Evolutionary conservation across 257 asterid species (phyloP), one percentile per base, ranked within the genome.

Genomic region (Coffea eugenioides): DNA sequence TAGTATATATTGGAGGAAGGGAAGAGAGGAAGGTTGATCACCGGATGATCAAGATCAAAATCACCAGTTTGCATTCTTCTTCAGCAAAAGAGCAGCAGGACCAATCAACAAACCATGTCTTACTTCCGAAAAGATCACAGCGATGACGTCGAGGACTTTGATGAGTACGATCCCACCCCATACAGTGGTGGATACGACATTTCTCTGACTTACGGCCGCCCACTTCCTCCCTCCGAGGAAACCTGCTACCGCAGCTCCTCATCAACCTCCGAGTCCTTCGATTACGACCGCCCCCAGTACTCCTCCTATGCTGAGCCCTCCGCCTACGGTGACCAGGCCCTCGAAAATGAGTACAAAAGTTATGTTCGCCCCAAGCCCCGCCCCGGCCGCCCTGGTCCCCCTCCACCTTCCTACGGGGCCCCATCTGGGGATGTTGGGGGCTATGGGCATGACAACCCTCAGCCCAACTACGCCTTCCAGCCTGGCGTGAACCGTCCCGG

Each of bases 151-250:
- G 92, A 86, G 76, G 97, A 91, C 83, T 95, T 91, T 86, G 93
- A 92, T 59, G 98, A 93, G 83, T 93, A 80, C 85, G 99, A 95
- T 73, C 75, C 97, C 71, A 91, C 97, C 77, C 99, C 98, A 1
- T 95, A 93, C 84, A 91, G 91, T 45, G 99, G 99, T 18, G 98
- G 98, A 43, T 95, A 93, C 87, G 92, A 93, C 88, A 89, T 92
- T 59, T 21, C 79, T 5, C 23, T 89, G 70, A 90, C 91, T 57
- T 95, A 91, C 84, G 99, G 99, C 74, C 96, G 94, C 52, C 88
- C 94, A 9, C 89, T 90, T 79, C 91, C 90, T 0, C 97, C 93
- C 10, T 93, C 97, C 5, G 94, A 90, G 4, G 94, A 89, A 49
- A 95, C 85, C 71, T 95, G 99, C 85, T 92, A 93, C 85, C 89